Base-by-base conservation (phyloP, 257 asterid genomes). In the Gardenia jasminoides region DNA sequence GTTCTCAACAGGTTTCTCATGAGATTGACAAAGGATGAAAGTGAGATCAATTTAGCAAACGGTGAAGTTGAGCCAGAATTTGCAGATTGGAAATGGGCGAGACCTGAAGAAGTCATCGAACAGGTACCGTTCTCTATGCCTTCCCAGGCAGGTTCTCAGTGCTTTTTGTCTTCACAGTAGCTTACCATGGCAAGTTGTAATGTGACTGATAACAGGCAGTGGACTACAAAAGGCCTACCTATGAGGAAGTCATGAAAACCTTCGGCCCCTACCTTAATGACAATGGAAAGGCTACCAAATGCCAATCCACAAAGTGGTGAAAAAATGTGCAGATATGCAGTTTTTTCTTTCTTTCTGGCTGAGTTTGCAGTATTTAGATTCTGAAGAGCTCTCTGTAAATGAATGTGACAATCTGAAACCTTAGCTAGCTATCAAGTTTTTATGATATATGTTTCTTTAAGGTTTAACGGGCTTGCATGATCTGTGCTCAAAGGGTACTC, bases 51-150 rank as follows among this genome's bases (percentile, higher is more conserved):
- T 83, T 80, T 93, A 71, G 90, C 89, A 70, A 91, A 41, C 59
- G 97, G 96, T 11, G 99, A 88, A 83, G 84, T 92, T 30, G 98
- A 95, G 39, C 87, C 93, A 54, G 99, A 93, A 83, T 95, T 95
- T 90, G 85, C 98, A 47, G 98, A 95, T 69, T 95, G 99, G 99
- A 95, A 95, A 86, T 95, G 99, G 99, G 92, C 97, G 39, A 82
- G 84, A 56, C 98, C 98, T 59, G 91, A 90, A 87, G 97, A 93
- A 79, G 98, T 92, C 76, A 82, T 93, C 58, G 99, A 93, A 74
- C 98, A 94, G 97, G 98, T 92, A 84, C 17, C 36, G 9, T 39
- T 26, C 58, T 7, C 20, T 78, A 31, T 41, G 68, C 31, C 67
- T 62, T 65, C 70, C 79, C 56, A 11, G 44, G 36, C 44, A 1